A percentile compares a stretch with the other conserved stretches of the same genome.
Conservation (phyloP, 176 grass and related monocot genomes). For the Cenchrus americanus region DNA sequence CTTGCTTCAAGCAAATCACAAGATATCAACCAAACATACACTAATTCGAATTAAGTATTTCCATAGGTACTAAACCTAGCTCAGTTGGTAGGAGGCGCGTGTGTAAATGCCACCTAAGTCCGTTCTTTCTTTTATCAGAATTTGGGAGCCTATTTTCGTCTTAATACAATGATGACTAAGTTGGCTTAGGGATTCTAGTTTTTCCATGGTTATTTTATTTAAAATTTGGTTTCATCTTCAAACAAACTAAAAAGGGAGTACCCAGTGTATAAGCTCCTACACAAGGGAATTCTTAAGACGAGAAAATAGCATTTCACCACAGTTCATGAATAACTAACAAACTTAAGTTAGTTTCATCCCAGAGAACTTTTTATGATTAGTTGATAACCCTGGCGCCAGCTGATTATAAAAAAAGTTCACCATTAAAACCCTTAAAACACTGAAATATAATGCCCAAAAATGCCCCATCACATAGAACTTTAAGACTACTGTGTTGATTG, state of each 20-base stretch:
- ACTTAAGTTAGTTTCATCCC: neutral
- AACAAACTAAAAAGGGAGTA: neutral
- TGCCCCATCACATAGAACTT: neutral
- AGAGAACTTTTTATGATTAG: neutral
- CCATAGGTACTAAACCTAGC: neutral
- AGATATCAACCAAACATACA: constrained; percentile 34
- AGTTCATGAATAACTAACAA: neutral
- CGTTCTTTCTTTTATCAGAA: neutral
- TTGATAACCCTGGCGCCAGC: neutral
- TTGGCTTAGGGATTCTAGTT: neutral
- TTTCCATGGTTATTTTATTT: neutral
- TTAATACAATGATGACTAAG: neutral
- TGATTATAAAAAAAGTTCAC: neutral
- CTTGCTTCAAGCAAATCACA: neutral
- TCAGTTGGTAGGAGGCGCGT: neutral
- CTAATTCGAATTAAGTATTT: neutral
- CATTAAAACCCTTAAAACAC: constrained; percentile 1
- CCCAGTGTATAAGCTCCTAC: no score
- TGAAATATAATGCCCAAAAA: neutral
- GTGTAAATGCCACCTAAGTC: neutral
- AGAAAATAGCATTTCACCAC: neutral
- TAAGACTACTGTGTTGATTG: neutral
- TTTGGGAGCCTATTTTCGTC: neutral
- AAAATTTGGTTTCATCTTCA: constrained; percentile 10
- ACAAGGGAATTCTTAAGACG: neutral